Evolutionary conservation across 176 grass and related monocot genomes (phyloP).

Genomic region (Avena insularis): DNA sequence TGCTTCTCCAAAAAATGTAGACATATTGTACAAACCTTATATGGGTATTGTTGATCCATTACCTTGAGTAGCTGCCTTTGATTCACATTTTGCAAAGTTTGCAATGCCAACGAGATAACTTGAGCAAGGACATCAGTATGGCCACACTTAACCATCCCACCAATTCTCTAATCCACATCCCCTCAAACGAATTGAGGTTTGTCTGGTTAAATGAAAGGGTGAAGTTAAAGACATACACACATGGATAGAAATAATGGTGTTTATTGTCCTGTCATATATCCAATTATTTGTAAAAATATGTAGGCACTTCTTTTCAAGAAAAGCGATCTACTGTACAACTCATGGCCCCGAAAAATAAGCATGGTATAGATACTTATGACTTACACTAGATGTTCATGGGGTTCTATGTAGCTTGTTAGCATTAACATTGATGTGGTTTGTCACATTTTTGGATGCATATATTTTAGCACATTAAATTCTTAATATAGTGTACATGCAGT

Average conservation of each 20-base stretch:
- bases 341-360: neutral
- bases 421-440: neutral
- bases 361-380: no score
- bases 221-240: conserved; percentile 10
- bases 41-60: neutral
- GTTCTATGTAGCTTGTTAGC: no score
- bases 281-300: conserved; percentile 27
- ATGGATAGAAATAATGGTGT: conserved; percentile 24
- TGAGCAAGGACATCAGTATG: conserved; percentile 98
- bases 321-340: neutral
- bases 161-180: conserved; percentile 97
- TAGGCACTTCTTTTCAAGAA: neutral
- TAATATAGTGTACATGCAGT: neutral
- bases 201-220: conserved; percentile 63
- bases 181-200: conserved; percentile 88
- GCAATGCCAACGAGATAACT: conserved; percentile 95
- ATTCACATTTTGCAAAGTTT: conserved; percentile 99
- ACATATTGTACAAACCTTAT: neutral
- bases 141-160: conserved; percentile 96
- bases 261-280: neutral
- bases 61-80: conserved; percentile 93
- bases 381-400: no score
- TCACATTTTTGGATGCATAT: neutral
- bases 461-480: conserved; percentile 21
- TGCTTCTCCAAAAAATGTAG: neutral